Evolutionary conservation across 441 rosid genomes (phyloP).

Genomic region (Erodium moschatum): DNA sequence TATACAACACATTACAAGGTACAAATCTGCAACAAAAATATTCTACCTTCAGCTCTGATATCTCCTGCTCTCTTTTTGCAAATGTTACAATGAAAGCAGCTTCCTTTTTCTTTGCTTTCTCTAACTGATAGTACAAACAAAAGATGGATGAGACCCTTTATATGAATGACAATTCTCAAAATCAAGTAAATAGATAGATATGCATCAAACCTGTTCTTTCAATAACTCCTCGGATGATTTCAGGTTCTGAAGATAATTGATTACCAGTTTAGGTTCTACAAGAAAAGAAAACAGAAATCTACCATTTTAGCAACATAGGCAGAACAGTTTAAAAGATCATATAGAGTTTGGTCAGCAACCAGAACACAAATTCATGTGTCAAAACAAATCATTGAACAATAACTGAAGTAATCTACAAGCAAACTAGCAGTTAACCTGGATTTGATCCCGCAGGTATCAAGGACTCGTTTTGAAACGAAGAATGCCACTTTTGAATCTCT

Average conservation of each 20-base stretch:
- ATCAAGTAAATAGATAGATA: conserved; percentile 7
- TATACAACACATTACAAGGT: not conserved
- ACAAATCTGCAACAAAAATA: conserved; percentile 11
- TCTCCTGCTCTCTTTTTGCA: conserved; percentile 93
- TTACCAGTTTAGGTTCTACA: conserved; percentile 65
- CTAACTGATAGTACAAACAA: conserved; percentile 49
- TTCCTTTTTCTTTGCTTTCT: conserved; percentile 91
- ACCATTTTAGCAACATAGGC: conserved; percentile 10
- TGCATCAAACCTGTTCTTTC: conserved; percentile 68
- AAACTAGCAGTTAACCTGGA: conserved; percentile 49
- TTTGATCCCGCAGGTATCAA: conserved; percentile 54
- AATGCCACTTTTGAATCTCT: conserved; percentile 77
- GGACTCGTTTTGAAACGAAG: conserved; percentile 66
- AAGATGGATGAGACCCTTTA: conserved; percentile 22
- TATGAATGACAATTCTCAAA: conserved; percentile 11
- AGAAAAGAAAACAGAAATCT: conserved; percentile 19
- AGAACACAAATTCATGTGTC: not conserved
- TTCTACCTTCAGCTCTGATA: conserved; percentile 77
- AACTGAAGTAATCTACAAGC: too few species aligned
- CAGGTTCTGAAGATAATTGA: conserved; percentile 65
- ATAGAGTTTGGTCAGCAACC: conserved; percentile 1
- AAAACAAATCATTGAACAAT: not conserved
- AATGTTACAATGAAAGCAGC: conserved; percentile 94
- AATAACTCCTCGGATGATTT: conserved; percentile 75
- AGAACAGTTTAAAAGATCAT: conserved; percentile 10